These are phyloP conservation scores for Fonsecaea multimorphosa DNA, from an alignment of 2,329 filamentous ascomycete genomes.

Conservation along the genomic window DNA sequence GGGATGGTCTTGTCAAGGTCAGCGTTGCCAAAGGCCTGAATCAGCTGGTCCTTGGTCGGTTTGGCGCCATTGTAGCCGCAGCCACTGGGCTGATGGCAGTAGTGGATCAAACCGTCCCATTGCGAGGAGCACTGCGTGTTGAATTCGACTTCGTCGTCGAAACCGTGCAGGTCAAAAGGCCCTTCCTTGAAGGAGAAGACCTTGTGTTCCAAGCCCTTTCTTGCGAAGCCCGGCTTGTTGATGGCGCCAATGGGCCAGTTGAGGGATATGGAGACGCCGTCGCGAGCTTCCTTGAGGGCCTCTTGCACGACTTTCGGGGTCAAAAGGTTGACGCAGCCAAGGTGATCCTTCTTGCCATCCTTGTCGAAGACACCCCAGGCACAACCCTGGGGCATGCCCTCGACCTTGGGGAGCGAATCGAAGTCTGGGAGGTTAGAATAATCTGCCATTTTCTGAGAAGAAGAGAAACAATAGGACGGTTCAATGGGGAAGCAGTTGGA, in stretches of 20 bases:
- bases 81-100: constrained; percentile 31
- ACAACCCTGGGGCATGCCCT: constrained; percentile 52
- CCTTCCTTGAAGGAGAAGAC: constrained; percentile 33
- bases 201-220: constrained; percentile 32
- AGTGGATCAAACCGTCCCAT: constrained; percentile 55
- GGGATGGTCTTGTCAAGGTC: constrained; percentile 32
- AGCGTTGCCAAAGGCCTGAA: constrained; percentile 32
- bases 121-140: constrained; percentile 58
- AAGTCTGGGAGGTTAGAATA: constrained; percentile 49
- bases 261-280: constrained; percentile 62
- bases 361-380: constrained; percentile 64
- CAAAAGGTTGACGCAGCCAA: constrained; percentile 67
- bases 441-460: constrained; percentile 30
- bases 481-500: not conserved
- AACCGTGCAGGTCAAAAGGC: constrained; percentile 35
- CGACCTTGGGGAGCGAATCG: constrained; percentile 55
- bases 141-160: constrained; percentile 54
- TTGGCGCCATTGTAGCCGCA: constrained; percentile 39
- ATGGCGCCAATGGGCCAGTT: constrained; percentile 54
- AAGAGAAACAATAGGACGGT: not conserved
- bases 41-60: constrained; percentile 40
- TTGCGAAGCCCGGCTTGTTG: constrained; percentile 25
- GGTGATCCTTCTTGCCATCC: constrained; percentile 59
- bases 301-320: constrained; percentile 60
- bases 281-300: constrained; percentile 62